phyloP scores from a whole-genome alignment of 225 moss, liverwort and hornwort genomes.

The Pseudoscleropodium purum region DNA sequence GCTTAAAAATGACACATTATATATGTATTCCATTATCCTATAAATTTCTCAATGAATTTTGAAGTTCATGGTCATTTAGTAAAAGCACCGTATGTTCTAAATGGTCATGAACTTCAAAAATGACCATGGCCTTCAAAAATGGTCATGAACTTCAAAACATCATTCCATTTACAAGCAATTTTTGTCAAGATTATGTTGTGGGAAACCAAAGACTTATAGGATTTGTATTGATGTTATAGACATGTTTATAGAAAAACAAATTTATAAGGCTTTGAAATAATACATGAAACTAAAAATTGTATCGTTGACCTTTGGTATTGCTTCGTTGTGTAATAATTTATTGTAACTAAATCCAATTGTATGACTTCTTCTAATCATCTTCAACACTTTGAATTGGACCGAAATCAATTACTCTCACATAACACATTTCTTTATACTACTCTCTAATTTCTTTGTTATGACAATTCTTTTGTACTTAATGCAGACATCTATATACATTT shows the following conservation, averaged over 20 bases:
- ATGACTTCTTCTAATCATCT: neutral
- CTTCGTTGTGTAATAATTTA: neutral
- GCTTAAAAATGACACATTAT: too few relatives aligned
- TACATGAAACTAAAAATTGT: neutral
- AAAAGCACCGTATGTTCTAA: too few relatives aligned
- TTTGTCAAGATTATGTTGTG: too few relatives aligned
- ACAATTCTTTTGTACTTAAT: neutral
- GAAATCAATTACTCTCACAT: fast-evolving
- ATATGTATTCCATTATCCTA: too few relatives aligned
- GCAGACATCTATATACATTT: fast-evolving
- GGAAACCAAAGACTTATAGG: neutral
- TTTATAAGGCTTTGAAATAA: neutral
- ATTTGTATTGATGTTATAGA: neutral
- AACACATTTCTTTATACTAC: neutral
- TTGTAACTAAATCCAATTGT: neutral
- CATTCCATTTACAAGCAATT: too few relatives aligned
- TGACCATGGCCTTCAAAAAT: too few relatives aligned
- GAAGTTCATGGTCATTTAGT: too few relatives aligned
- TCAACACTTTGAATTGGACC: neutral
- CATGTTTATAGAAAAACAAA: neutral
- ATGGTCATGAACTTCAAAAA: too few relatives aligned
- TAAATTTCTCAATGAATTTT: too few relatives aligned
- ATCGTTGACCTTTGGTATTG: fast-evolving
- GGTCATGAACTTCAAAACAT: too few relatives aligned
- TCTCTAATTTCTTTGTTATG: neutral